Evolutionary conservation across 768 basidiomycete species (phyloP).

Genomic region (Psilocybe sp.): DNA sequence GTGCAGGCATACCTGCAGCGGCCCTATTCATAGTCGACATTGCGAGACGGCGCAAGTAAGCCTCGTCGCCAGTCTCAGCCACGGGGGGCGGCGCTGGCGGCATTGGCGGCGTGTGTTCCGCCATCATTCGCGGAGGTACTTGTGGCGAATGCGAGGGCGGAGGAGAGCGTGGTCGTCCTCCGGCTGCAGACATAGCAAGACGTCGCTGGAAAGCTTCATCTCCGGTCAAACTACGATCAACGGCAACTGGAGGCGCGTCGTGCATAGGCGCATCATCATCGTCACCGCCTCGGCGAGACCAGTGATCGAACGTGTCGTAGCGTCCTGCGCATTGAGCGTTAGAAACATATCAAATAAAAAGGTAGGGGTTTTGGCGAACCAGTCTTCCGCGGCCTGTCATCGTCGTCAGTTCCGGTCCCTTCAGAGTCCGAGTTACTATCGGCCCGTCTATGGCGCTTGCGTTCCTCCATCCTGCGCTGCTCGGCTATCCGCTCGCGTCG

Average conservation of each 20-base stretch:
- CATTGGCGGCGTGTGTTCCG: conserved; percentile 14
- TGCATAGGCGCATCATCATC: conserved; percentile 11
- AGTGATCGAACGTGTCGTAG: conserved; percentile 48
- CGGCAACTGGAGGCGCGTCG: conserved; percentile 30
- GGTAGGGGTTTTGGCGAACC: conserved; percentile 37
- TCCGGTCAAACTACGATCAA: conserved; percentile 55
- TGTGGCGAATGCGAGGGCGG: conserved; percentile 14
- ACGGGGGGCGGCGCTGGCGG: conserved; percentile 8
- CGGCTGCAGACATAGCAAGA: conserved; percentile 53
- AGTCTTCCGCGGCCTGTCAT: conserved; percentile 63
- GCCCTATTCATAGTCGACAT: conserved; percentile 43
- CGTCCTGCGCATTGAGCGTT: conserved; percentile 32
- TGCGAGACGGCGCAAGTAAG: conserved; percentile 58
- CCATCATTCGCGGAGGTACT: conserved; percentile 5
- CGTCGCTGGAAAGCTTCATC: conserved; percentile 80
- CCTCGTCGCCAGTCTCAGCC: conserved; percentile 63
- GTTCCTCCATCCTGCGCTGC: conserved; percentile 53
- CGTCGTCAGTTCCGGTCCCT: conserved; percentile 61
- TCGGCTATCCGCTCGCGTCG: conserved; percentile 64
- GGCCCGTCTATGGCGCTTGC: conserved; percentile 54
- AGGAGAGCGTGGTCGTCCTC: conserved; percentile 20
- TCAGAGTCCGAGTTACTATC: conserved; percentile 69
- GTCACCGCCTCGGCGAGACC: conserved; percentile 42
- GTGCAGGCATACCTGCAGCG: conserved; percentile 24
- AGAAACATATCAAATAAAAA: conserved; percentile 4